Evolutionary conservation across 768 basidiomycete genomes (phyloP).

Genomic region (Leccinum subtestaceum): DNA sequence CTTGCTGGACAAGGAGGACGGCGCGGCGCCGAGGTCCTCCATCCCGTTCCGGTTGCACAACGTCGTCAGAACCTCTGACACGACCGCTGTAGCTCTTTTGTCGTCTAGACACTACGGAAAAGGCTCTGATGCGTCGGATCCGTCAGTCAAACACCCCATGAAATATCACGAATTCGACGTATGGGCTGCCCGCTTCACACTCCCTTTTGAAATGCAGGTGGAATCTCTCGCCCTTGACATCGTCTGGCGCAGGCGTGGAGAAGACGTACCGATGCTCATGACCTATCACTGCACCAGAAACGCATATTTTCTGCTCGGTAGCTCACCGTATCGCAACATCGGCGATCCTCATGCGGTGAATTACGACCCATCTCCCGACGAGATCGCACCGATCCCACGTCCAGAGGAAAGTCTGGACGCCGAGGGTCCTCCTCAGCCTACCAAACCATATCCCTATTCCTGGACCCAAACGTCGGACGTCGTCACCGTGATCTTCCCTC

Average conservation of each 20-base stretch:
- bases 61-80: conserved; percentile 36
- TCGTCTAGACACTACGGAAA: conserved; percentile 55
- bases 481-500: conserved; percentile 77
- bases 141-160: conserved; percentile 18
- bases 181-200: conserved; percentile 54
- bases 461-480: conserved; percentile 90
- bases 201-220: conserved; percentile 37
- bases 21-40: conserved; percentile 21
- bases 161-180: conserved; percentile 56
- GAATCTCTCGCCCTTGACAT: conserved; percentile 45
- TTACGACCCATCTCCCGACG: conserved; percentile 62
- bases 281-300: conserved; percentile 44
- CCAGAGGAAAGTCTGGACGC: conserved; percentile 53
- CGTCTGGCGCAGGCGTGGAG: conserved; percentile 68
- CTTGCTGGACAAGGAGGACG: conserved; percentile 28
- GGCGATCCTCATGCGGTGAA: conserved; percentile 30
- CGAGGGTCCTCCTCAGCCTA: conserved; percentile 28
- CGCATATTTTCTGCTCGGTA: conserved; percentile 57
- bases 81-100: conserved; percentile 45
- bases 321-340: conserved; percentile 50
- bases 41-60: conserved; percentile 42
- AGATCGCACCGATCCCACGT: conserved; percentile 68
- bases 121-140: conserved; percentile 18
- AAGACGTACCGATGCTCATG: conserved; percentile 64
- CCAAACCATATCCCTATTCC: conserved; percentile 77